phyloP scores from a whole-genome alignment of 169 alveolate genomes.

The Toxoplasma gondii region DNA sequence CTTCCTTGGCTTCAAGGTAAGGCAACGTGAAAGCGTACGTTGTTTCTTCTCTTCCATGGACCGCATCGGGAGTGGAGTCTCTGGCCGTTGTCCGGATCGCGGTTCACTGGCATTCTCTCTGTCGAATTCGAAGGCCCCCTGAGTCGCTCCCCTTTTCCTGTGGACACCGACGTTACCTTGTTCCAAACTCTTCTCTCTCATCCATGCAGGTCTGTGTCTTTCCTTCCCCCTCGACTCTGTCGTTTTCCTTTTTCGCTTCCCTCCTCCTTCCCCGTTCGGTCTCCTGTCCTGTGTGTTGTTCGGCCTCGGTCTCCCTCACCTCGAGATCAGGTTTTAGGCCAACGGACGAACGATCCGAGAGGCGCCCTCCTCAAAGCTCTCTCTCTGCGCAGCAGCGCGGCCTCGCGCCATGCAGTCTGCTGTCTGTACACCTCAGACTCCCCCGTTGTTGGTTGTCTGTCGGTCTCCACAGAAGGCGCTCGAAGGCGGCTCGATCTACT shows the following conservation, averaged over 20 bases:
- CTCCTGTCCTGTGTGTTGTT: too few species aligned
- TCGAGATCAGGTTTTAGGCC: too few species aligned
- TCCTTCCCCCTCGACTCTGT: too few species aligned
- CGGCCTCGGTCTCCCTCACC: too few species aligned
- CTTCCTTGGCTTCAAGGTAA: slow-evolving; percentile 41
- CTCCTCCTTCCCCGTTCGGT: too few species aligned
- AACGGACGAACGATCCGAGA: too few species aligned
- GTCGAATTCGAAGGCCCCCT: background rate
- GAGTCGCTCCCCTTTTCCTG: background rate
- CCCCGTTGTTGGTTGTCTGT: background rate
- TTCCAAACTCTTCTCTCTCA: background rate
- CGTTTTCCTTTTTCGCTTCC: too few species aligned
- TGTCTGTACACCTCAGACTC: too few species aligned
- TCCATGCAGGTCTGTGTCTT: too few species aligned
- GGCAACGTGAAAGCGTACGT: background rate
- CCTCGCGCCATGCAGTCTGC: too few species aligned
- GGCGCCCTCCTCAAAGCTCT: too few species aligned
- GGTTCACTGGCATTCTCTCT: background rate
- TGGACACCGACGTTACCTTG: background rate
- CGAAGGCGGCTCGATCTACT: slow-evolving; percentile 67
- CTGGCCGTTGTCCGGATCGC: background rate
- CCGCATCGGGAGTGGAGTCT: background rate
- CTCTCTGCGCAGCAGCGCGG: too few species aligned
- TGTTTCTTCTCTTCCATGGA: background rate
- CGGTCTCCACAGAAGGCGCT: slow-evolving; percentile 50